phyloP scores from a whole-genome alignment of 2,329 filamentous ascomycete genomes.

The Penicillium sp. region DNA sequence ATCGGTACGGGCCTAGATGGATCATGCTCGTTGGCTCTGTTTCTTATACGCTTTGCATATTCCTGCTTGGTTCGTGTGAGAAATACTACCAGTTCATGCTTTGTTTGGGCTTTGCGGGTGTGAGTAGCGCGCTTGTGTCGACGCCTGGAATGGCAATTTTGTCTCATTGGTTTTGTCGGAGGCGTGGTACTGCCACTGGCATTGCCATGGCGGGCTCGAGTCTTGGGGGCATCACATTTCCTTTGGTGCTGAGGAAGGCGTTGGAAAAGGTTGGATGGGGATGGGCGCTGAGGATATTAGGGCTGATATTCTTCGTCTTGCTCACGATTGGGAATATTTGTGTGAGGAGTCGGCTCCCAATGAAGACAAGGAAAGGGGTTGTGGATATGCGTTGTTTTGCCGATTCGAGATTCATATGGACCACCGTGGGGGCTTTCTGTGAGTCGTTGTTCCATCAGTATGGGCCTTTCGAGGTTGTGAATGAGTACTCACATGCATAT shows the following conservation, averaged over 20 bases:
- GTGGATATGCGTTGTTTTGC: constrained; percentile 3
- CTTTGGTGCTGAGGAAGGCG: constrained; percentile 30
- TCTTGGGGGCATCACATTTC: constrained; percentile 35
- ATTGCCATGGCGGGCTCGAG: constrained; percentile 35
- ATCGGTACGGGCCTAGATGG: constrained; percentile 4
- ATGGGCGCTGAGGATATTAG: constrained; percentile 41
- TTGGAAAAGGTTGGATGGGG: constrained; percentile 33
- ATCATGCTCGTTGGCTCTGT: constrained; percentile 3
- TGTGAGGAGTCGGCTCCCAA: not conserved
- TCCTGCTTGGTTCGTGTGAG: constrained; percentile 5
- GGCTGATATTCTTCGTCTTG: constrained; percentile 29
- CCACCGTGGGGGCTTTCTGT: constrained; percentile 3
- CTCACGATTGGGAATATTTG: constrained; percentile 4
- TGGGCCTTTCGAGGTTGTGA: not conserved
- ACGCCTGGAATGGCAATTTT: constrained; percentile 27
- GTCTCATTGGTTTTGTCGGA: constrained; percentile 37
- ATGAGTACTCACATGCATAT: not conserved
- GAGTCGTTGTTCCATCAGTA: not conserved
- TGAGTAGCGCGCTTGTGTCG: constrained; percentile 40
- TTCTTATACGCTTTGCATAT: not conserved
- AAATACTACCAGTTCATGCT: constrained; percentile 48
- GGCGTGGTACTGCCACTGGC: constrained; percentile 35
- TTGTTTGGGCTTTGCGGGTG: constrained; percentile 40
- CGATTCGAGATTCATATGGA: constrained; percentile 5
- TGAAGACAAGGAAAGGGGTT: not conserved